Base-by-base conservation (phyloP, 371 early-diverging fungal species). In the Mucor indicus region DNA sequence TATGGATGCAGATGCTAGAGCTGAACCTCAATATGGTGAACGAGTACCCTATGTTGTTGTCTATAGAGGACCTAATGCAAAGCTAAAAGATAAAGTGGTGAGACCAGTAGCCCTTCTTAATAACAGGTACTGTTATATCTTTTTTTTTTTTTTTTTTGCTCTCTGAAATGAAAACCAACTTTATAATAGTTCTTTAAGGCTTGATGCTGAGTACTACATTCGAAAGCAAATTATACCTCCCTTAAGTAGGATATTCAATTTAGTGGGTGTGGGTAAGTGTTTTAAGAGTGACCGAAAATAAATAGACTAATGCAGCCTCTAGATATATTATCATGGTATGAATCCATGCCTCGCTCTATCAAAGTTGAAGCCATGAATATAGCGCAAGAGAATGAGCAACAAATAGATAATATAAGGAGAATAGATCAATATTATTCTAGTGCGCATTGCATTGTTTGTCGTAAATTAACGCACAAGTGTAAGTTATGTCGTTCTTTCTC, bases 41-140 rank as follows among this genome's bases (percentile, higher is more conserved):
- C 81, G 96, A 3, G 89, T 93, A 1, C 92, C 96, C 0, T 94
- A 88, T 43, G 80, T 95, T 1, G 89, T 96, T 0, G 83, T 86
- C 0, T 70, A 86, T 48, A 74, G 81, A 3, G 86, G 83, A 0
- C 83, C 84, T 0, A 72, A 79, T 10, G 72, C 79, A 6, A 72
- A 80, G n/a, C 58, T 92, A 9, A 75, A 80, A 11, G 92, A 92
- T 47, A 80, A 79, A 27, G 84, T 85, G 3, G 79, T 89, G 5
- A 57, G 72, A 1, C 94, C 94, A 0, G 75, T 82, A 31, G 81
- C 75, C 6, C 57, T 88, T 7, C 58, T 89, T 13, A 32, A 50
- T 15, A 76, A 84, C 57, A 69, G 67, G 66, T 79, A 77, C 2
- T 48, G 21, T 10, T 16, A 32, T 13, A 15, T 24, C 17, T 42